phyloP scores from a whole-genome alignment of 2,329 filamentous ascomycete genomes.

The Pestalotiopsis sp. region DNA sequence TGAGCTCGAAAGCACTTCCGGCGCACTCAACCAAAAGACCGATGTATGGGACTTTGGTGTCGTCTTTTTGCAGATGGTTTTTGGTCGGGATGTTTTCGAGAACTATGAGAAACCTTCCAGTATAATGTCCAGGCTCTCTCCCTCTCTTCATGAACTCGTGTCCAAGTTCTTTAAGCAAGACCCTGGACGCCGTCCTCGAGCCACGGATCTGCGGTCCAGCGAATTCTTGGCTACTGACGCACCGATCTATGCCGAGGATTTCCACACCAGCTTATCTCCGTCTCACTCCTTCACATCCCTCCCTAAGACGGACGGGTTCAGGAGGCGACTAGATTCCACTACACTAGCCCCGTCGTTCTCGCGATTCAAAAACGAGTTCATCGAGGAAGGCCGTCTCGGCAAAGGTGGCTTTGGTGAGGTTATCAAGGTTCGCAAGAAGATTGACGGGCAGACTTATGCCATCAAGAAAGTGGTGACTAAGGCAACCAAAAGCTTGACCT shows the following conservation, averaged over 20 bases:
- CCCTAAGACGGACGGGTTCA: slow-evolving; percentile 44
- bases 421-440: slow-evolving; percentile 90
- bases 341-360: slow-evolving; percentile 60
- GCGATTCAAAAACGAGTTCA: slow-evolving; percentile 86
- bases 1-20: slow-evolving; percentile 68
- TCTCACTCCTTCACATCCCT: slow-evolving; percentile 45
- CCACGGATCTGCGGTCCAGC: slow-evolving; percentile 72
- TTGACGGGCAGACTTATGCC: slow-evolving; percentile 91
- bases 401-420: slow-evolving; percentile 97
- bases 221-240: slow-evolving; percentile 70
- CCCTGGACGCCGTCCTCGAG: slow-evolving; percentile 80
- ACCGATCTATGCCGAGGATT: slow-evolving; percentile 55
- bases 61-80: slow-evolving; percentile 90
- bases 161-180: slow-evolving; percentile 84
- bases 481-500: slow-evolving; percentile 76
- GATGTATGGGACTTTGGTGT: slow-evolving; percentile 96
- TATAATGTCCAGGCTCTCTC: slow-evolving; percentile 70
- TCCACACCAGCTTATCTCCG: slow-evolving; percentile 41
- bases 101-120: slow-evolving; percentile 80
- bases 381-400: slow-evolving; percentile 85
- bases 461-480: slow-evolving; percentile 94
- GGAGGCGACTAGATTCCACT: slow-evolving; percentile 64
- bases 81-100: slow-evolving; percentile 76
- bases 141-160: slow-evolving; percentile 78
- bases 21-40: slow-evolving; percentile 72